Conservation (phyloP, 768 basidiomycete species). For the Cystobasidiopsis lactophilus region DNA sequence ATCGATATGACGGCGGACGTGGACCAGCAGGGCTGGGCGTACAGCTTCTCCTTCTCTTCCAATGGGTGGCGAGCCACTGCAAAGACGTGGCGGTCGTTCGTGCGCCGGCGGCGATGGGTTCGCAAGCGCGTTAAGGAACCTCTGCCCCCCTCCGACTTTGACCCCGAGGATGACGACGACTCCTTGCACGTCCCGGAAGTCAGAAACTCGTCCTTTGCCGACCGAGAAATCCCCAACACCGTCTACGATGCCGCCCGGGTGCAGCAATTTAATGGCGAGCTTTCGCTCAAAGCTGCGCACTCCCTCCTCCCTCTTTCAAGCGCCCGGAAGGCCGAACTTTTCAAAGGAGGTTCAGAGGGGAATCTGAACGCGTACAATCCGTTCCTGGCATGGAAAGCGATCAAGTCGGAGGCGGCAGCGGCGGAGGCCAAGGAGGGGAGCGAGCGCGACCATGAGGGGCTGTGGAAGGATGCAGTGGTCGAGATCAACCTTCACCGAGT, state of each 20-base stretch:
- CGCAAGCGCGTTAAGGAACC: not conserved
- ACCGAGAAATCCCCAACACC: not conserved
- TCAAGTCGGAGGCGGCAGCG: not conserved
- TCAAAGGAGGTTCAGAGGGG: not conserved
- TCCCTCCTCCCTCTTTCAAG: not conserved
- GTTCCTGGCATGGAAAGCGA: slow-evolving; percentile 1
- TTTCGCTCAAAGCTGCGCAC: not conserved
- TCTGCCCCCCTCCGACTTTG: not conserved
- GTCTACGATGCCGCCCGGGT: not conserved
- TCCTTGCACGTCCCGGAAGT: not conserved
- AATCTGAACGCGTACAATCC: slow-evolving; percentile 1
- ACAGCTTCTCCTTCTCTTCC: slow-evolving; percentile 4
- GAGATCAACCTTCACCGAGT: slow-evolving; percentile 4
- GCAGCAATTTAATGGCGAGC: not conserved
- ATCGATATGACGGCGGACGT: slow-evolving; percentile 6
- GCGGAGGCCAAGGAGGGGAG: not conserved
- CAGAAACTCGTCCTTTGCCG: not conserved
- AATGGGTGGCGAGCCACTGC: slow-evolving; percentile 1
- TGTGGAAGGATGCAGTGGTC: slow-evolving; percentile 1
- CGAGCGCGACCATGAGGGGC: not conserved
- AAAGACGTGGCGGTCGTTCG: slow-evolving; percentile 6
- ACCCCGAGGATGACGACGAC: not conserved
- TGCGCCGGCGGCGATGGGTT: slow-evolving; percentile 6
- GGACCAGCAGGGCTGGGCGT: slow-evolving; percentile 5
- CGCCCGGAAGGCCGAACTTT: not conserved